These are phyloP conservation scores for Coemansia sp. DNA, from an alignment of 192 early-diverging fungal genomes.

Conservation along the genomic window DNA sequence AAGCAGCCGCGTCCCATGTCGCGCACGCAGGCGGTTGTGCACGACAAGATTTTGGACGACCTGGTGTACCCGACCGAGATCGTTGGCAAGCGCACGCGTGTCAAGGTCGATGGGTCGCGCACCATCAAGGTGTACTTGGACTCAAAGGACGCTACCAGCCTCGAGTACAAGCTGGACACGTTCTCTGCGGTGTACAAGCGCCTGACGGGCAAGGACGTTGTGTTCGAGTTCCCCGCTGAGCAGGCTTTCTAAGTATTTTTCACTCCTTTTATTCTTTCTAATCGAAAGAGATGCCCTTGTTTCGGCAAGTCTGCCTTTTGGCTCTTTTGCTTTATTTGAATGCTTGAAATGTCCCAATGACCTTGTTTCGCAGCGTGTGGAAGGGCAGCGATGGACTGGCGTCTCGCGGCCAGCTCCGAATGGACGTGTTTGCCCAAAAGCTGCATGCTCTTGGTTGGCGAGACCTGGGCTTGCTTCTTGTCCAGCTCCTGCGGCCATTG, in stretches of 20 bases:
- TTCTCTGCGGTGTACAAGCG: constrained; percentile 95
- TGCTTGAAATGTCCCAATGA: not conserved
- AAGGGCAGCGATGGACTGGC: constrained; percentile 20
- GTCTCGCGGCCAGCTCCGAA: constrained; percentile 12
- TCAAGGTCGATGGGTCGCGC: constrained; percentile 92
- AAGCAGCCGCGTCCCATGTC: constrained; percentile 93
- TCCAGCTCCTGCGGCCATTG: constrained; percentile 14
- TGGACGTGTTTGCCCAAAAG: constrained; percentile 9
- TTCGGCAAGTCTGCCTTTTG: not conserved
- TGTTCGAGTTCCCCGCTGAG: constrained; percentile 90
- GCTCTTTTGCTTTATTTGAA: not conserved
- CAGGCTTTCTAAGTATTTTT: constrained; percentile 37
- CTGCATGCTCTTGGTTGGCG: constrained; percentile 28
- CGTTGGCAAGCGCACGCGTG: constrained; percentile 96
- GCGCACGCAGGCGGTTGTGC: constrained; percentile 94
- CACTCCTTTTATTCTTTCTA: not conserved
- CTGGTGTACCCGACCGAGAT: constrained; percentile 99
- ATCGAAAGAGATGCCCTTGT: not conserved
- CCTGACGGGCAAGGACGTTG: constrained; percentile 97
- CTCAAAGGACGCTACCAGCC: constrained; percentile 94
- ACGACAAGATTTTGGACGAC: constrained; percentile 96
- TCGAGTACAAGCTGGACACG: constrained; percentile 98
- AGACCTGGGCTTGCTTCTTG: constrained; percentile 33
- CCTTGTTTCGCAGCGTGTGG: constrained; percentile 25
- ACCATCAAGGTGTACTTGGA: constrained; percentile 96